Evolutionary conservation across 768 basidiomycete species (phyloP), one percentile per base, ranked within the genome.

Genomic region (Termitomyces sp.): DNA sequence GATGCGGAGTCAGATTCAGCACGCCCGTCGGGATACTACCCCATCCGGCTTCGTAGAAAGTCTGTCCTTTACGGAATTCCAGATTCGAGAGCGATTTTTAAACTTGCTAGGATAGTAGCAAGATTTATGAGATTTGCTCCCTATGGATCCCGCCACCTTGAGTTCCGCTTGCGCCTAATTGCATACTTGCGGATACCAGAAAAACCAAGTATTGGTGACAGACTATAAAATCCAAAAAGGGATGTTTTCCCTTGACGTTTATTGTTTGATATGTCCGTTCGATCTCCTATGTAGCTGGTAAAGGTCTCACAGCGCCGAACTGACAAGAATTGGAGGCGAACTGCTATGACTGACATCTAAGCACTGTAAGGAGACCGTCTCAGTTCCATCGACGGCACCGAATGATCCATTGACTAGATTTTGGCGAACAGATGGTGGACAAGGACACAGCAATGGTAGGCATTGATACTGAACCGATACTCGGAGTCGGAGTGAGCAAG

Each of bases 21-120:
- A 63, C 47, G 54, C 50, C 56, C 54, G 60, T 63, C 63, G 56
- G 57, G 49, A 61, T 44, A 46, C 54, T 46, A 44, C 59, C 58
- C 60, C 64, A 68, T 67, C 63, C 64, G 68, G 64, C 59, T 54
- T 62, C 61, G 60, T 61, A 24, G 10, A 53, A 60, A 54, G 51
- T 43, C 44, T 56, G 48, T 57, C 48, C n/a, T 60, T 51, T 44
- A 45, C 53, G 51, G 58, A 28, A 57, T 34, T 52, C 45, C 28
- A 55, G 55, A 55, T 60, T 49, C 54, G 47, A 41, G 32, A 50
- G 45, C 38, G 11, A 56, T 41, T 19, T 50, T 22, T 14, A 50
- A 37, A 26, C 41, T 35, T 35, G 43, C 46, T 34, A 34, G 21
- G 19, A 43, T 34, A 44, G 43, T 49, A 30, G 17, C 46, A 40